Evolutionary conservation across 2,329 filamentous ascomycete genomes (phyloP), one percentile per base, ranked within the genome.

Genomic region (Colletotrichum graminicola): DNA sequence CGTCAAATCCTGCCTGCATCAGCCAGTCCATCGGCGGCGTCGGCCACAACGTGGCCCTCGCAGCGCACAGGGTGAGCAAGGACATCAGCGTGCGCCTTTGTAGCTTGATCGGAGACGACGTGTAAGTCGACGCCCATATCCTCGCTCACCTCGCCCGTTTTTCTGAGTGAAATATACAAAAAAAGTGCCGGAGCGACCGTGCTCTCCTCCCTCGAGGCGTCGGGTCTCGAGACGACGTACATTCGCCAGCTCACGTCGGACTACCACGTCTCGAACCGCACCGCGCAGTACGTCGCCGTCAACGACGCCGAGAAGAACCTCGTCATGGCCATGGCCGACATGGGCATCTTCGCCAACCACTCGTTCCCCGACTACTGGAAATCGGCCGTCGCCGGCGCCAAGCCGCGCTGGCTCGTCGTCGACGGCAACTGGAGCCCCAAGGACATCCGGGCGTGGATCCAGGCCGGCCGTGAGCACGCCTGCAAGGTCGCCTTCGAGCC

Each of bases 281-380:
- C 95, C 2, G 94, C 95, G 0, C 94, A 98, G 79, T 98, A 98
- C 79, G 89, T 98, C 3, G 93, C 95, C 21, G 85, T 98, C 74
- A 99, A 98, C 79, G 93, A 97, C 77, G 85, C 85, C 0, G 89
- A 92, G 71, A 97, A 94, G 80, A 92, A 95, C 74, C 88, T 99
- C 2, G 87, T 95, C n/a, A 82, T 98, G 73, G 95, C 94, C 56
- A 97, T 98, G 94, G 95, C 95, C 5, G 96, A 98, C 78, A 98
- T 98, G 94, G 89, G 86, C 66, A 95, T 97, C 76, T 89, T 97
- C 59, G 87, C 90, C n/a, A 78, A 82, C 21, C 82, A 87, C 72
- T 84, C 85, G 0, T 87, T 88, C 73, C 80, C 85, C 0, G 79
- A 84, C 11, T 83, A 87, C 74, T 94, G 92, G 91, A 85, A 87